phyloP scores from a whole-genome alignment of 495 filamentous ascomycete species.

The Talaromyces wortmannii region DNA sequence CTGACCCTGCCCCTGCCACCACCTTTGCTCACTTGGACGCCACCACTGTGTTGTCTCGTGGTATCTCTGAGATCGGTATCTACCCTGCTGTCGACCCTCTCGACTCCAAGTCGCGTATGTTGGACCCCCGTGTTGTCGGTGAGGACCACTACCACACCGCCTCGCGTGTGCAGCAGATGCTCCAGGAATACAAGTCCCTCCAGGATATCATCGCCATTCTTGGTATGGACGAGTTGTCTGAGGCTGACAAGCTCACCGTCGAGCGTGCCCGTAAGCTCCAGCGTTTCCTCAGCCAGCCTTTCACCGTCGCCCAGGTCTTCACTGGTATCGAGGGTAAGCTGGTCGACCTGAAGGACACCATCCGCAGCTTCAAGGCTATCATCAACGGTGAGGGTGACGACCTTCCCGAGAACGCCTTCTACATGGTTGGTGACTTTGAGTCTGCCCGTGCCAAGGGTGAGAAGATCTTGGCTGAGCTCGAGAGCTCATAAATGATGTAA shows the following conservation, averaged over 20 bases:
- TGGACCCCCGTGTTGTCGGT: conserved; percentile 96
- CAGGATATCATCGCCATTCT: conserved; percentile 99
- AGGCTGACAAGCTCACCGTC: conserved; percentile 98
- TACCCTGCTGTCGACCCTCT: conserved; percentile 99
- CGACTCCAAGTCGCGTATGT: conserved; percentile 99
- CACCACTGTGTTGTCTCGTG: conserved; percentile 99
- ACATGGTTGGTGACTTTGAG: conserved; percentile 96
- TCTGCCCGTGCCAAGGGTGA: conserved; percentile 94
- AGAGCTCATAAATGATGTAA: conserved; percentile 57
- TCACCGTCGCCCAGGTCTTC: conserved; percentile 98
- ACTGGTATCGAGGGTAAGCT: conserved; percentile 97
- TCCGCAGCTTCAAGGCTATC: conserved; percentile 94
- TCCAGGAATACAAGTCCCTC: conserved; percentile 99
- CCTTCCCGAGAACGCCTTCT: conserved; percentile 92
- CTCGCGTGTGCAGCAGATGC: conserved; percentile 92
- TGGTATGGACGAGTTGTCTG: conserved; percentile 99
- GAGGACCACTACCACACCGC: conserved; percentile 96
- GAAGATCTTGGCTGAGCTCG: conserved; percentile 97
- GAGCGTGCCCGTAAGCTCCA: conserved; percentile 99
- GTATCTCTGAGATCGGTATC: conserved; percentile 99
- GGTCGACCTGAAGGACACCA: conserved; percentile 98
- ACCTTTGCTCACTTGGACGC: conserved; percentile 99
- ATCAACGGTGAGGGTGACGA: conserved; percentile 92
- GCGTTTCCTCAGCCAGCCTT: conserved; percentile 98
- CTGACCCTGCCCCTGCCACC: conserved; percentile 97